These are phyloP conservation scores for Aechmea fasciata DNA, from an alignment of 176 grass and related monocot species.

Conservation along the genomic window DNA sequence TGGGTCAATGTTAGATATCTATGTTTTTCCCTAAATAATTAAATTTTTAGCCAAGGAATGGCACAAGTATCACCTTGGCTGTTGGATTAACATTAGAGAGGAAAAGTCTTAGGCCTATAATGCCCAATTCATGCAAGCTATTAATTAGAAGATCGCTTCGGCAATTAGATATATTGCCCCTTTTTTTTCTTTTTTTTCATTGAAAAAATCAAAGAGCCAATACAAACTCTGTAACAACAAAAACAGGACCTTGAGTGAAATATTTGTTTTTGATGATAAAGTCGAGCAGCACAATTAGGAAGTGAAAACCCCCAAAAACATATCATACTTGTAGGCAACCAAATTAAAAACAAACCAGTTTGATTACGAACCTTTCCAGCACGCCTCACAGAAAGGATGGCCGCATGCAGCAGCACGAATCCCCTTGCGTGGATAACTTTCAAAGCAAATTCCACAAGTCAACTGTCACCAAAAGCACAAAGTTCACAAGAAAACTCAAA, in stretches of 20 bases:
- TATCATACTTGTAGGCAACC: not conserved
- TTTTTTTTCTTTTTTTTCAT: no score
- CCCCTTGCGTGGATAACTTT: slow-evolving; percentile 49
- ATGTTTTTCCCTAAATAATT: not conserved
- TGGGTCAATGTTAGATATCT: not conserved
- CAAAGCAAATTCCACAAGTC: slow-evolving; percentile 95
- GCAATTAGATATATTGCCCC: no score
- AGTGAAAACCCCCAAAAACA: not conserved
- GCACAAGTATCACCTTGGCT: not conserved
- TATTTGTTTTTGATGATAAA: not conserved
- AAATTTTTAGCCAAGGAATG: not conserved
- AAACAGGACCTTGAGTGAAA: not conserved
- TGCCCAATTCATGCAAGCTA: not conserved
- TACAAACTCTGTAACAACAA: not conserved
- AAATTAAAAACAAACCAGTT: not conserved
- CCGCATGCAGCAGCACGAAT: slow-evolving; percentile 79
- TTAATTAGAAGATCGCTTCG: no score
- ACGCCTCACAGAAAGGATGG: slow-evolving; percentile 82
- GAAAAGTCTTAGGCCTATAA: not conserved
- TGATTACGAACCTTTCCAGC: slow-evolving; percentile 78
- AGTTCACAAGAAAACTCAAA: slow-evolving; percentile 8
- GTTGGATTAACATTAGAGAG: not conserved
- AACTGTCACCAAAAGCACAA: slow-evolving; percentile 46
- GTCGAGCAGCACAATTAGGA: not conserved
- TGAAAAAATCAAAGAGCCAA: not conserved